Conservation (phyloP, 164 flowering plant species). For the Echeveria elegans region DNA sequence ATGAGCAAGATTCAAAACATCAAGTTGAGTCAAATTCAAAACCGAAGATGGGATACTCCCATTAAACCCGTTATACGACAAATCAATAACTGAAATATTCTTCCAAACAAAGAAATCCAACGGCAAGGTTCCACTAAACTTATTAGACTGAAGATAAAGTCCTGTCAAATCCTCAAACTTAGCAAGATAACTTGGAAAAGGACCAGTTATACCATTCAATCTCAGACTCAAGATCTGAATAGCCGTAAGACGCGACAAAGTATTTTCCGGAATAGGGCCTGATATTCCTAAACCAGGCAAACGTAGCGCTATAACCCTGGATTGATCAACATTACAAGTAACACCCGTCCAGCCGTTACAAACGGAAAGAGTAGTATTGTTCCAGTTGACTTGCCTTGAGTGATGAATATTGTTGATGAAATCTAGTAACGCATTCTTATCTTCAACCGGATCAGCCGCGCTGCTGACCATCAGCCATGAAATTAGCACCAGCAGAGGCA, state of each 20-base stretch:
- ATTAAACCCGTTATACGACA: slow-evolving; percentile 63
- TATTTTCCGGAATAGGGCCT: slow-evolving; percentile 51
- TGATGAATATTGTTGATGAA: slow-evolving; percentile 34
- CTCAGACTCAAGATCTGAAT: slow-evolving; percentile 61
- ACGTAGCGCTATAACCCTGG: slow-evolving; percentile 43
- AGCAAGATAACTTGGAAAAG: slow-evolving; percentile 61
- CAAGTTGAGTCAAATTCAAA: slow-evolving; percentile 50
- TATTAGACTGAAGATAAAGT: slow-evolving; percentile 62
- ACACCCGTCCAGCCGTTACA: slow-evolving; percentile 63
- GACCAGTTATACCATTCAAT: slow-evolving; percentile 47
- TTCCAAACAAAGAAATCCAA: slow-evolving; percentile 63
- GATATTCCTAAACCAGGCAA: slow-evolving; percentile 53
- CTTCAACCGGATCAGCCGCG: slow-evolving; percentile 39
- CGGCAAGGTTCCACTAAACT: slow-evolving; percentile 65
- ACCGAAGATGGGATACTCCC: slow-evolving; percentile 63
- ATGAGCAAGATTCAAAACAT: slow-evolving; percentile 44
- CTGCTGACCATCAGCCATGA: background rate
- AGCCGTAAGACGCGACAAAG: slow-evolving; percentile 48
- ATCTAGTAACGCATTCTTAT: slow-evolving; percentile 64
- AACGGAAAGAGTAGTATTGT: slow-evolving; percentile 21
- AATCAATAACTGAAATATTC: slow-evolving; percentile 44
- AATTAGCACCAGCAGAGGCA: background rate
- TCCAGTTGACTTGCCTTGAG: slow-evolving; percentile 51
- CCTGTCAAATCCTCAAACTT: slow-evolving; percentile 38
- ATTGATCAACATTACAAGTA: slow-evolving; percentile 37